Percentiles rank a stretch among this genome's conserved stretches.
These are phyloP conservation scores for Tolypocladium capitatum DNA, from an alignment of 2,329 filamentous ascomycete species.

Conservation along the genomic window DNA sequence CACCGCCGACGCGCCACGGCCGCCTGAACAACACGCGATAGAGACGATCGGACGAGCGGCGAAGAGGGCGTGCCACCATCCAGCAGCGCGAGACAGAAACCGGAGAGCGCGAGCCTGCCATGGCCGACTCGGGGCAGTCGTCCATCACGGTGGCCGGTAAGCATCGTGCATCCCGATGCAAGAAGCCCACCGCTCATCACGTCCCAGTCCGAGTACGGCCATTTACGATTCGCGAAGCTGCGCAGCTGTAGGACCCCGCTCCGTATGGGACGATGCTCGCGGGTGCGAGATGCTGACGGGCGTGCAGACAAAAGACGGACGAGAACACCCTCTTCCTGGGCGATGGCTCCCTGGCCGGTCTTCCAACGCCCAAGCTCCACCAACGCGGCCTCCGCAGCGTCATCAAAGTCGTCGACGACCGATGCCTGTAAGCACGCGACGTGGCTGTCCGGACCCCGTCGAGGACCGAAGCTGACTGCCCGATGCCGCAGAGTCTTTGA, in stretches of 20 bases:
- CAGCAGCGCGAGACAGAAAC: neutral
- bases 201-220: constrained; percentile 52
- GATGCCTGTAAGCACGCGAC: constrained; percentile 62
- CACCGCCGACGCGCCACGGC: neutral
- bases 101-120: constrained; percentile 3
- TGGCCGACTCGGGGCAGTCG: constrained; percentile 24
- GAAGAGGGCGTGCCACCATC: neutral
- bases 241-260: constrained; percentile 52
- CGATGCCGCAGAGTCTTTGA: constrained; percentile 68
- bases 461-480: constrained; percentile 8
- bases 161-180: neutral
- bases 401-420: constrained; percentile 92
- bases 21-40: neutral
- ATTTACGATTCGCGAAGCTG: constrained; percentile 82
- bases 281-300: constrained; percentile 2
- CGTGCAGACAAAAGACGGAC: constrained; percentile 48
- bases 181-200: constrained; percentile 12
- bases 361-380: constrained; percentile 69
- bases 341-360: constrained; percentile 84
- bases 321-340: constrained; percentile 89
- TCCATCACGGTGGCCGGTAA: constrained; percentile 47
- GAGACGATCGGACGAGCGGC: neutral
- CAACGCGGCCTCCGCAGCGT: constrained; percentile 81
- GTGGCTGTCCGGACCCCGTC: too few relatives aligned
- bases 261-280: neutral